Evolutionary conservation across 345 rosid species (phyloP), one percentile per base, ranked within the genome.

Genomic region (Pistacia integerrima): DNA sequence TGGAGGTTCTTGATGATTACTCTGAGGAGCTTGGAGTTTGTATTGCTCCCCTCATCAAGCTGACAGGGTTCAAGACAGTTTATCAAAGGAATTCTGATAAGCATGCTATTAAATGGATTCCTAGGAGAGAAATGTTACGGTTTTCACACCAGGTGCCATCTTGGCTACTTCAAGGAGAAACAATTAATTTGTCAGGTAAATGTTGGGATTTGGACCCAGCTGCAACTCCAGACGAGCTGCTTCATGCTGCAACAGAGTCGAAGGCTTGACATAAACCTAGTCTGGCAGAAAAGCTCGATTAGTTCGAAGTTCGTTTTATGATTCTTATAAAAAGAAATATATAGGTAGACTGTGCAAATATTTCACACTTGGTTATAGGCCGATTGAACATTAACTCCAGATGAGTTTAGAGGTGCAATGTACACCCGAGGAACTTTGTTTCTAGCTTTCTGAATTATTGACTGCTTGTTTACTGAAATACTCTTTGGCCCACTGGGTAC

Each of bases 191-290:
- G 60, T 97, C 97, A 0, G 92, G 86, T 60, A 88, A 87, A 67
- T 96, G 98, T 70, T 96, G 98, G 97, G 99, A 96, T 88, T 83
- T 96, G 41, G 99, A 96, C 78, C 97, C 99, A 0, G 99, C 99
- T 35, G 99, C 99, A 20, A 96, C 97, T 69, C 98, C 99, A 7
- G 99, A 96, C 48, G 93, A 91, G 79, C 84, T 96, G 85, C 99
- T 96, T 76, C 89, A 90, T 54, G 77, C 79, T 5, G 82, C 46
- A 78, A 75, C 89, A 65, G 88, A 87, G 78, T 78, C 67, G 56
- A 80, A 82, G 78, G 81, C 81, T 69, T 84, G 76, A 82, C 66
- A 68, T 62, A 68, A 77, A 75, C 64, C 71, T 75, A 75, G 30
- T 77, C 52, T 56, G 72, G 82, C 74, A 51, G 80, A 63, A 57